Conservation (phyloP, 1,284 basidiomycete species). For the Fomes fomentarius region DNA sequence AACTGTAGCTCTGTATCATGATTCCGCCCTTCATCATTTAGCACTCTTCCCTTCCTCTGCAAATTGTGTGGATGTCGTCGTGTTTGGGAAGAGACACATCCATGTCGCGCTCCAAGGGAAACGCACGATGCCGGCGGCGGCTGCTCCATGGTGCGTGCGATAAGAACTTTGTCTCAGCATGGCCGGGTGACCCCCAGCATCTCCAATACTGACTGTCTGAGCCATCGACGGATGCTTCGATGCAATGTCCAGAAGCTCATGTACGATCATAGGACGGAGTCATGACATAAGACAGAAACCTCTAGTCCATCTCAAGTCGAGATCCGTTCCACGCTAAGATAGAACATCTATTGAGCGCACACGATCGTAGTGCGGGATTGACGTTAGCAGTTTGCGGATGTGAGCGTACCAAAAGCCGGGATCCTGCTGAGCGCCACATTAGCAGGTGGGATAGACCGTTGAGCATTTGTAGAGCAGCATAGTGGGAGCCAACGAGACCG, state of each 20-base stretch:
- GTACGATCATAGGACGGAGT: slow-evolving; percentile 22
- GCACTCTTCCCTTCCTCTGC: slow-evolving; percentile 7
- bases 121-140: not conserved
- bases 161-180: slow-evolving; percentile 12
- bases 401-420: not conserved
- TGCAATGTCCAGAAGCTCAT: slow-evolving; percentile 13
- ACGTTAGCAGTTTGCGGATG: not conserved
- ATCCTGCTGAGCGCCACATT: too few species aligned
- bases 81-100: slow-evolving; percentile 3
- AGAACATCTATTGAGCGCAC: not conserved
- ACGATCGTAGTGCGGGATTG: not conserved
- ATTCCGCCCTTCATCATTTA: slow-evolving; percentile 22
- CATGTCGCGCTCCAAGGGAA: not conserved
- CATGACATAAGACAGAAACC: slow-evolving; percentile 20
- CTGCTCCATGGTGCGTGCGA: slow-evolving; percentile 1
- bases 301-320: slow-evolving; percentile 4
- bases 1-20: slow-evolving; percentile 53
- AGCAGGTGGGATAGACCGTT: too few species aligned
- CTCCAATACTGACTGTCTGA: slow-evolving; percentile 9
- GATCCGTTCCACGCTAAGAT: slow-evolving; percentile 1
- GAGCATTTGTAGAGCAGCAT: not conserved
- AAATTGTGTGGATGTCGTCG: slow-evolving; percentile 17
- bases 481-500: too few species aligned
- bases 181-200: slow-evolving; percentile 19
- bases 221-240: slow-evolving; percentile 5